Evolutionary conservation across 2,329 filamentous ascomycete species (phyloP), one percentile per base, ranked within the genome.

Genomic region (Coleophoma crateriformis): DNA sequence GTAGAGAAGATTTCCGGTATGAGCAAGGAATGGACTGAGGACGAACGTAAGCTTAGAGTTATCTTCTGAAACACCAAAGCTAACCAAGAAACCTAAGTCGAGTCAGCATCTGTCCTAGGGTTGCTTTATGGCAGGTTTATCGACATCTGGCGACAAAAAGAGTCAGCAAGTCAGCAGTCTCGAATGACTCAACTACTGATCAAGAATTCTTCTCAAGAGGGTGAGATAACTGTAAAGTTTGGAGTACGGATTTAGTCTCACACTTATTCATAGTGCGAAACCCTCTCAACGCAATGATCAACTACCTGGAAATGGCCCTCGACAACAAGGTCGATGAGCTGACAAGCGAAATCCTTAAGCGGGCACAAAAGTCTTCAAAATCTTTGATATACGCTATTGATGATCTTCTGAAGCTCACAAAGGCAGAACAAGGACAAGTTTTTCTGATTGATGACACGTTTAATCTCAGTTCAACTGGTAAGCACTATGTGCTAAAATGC

Each of bases 71-170:
- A 17, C 15, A 47, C 35, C 7, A n/a, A 38, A 38, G 35, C 22
- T 33, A 37, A 27, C 20, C 13, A 7, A 19, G 5, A 34, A 13
- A 22, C 14, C n/a, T 14, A 4, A 49, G 53, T 57, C 13, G 58
- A 58, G n/a, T 58, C 56, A 8, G 58, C 58, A 12, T 49, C 52
- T 10, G 50, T 61, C 4, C 38, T 61, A 13, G 47, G 55, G 19
- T 43, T 58, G 12, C 33, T 59, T 2, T 61, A 61, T 33, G 56
- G 57, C 10, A 54, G 55, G 45, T 61, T 61, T 44, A 56, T 57
- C 22, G 59, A 61, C 15, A 54, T 59, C 7, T 61, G 57, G 53
- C 42, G 50, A 22, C 50, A 55, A 41, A 60, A 60, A 38, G 54
- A 52, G 27, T 48, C 53, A 12, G 45, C 56, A 7, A 47, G 22